These are phyloP conservation scores for Capsicum rhomboideum DNA, from an alignment of 257 asterid species.

Conservation along the genomic window DNA sequence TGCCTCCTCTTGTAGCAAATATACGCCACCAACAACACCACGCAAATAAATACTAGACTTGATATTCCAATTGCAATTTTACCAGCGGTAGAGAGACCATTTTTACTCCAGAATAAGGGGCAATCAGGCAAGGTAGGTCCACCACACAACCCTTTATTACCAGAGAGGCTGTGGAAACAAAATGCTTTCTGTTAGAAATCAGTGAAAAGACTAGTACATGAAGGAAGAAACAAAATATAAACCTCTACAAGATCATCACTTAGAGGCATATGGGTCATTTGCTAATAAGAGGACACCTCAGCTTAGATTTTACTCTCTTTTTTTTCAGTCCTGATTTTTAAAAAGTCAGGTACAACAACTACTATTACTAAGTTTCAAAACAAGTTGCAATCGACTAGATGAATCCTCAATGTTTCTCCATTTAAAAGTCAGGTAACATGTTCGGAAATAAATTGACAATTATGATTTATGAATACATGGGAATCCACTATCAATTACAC, in stretches of 20 bases:
- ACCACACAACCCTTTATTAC: slow-evolving; percentile 85
- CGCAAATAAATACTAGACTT: slow-evolving; percentile 33
- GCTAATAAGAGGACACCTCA: background rate
- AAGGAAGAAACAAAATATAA: background rate
- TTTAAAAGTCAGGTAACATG: background rate
- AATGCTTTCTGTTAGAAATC: background rate
- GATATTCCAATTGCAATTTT: slow-evolving; percentile 64
- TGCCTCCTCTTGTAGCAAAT: slow-evolving; percentile 47
- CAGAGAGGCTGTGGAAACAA: slow-evolving; percentile 52
- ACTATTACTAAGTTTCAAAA: background rate
- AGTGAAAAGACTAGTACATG: background rate
- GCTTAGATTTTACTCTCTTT: background rate
- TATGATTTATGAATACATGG: background rate
- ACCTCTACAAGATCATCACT: background rate
- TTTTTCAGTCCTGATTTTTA: background rate
- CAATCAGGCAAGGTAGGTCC: slow-evolving; percentile 80
- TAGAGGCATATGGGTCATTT: background rate
- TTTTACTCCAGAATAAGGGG: slow-evolving; percentile 71
- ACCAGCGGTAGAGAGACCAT: slow-evolving; percentile 72
- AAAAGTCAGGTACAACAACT: background rate
- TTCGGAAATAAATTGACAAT: background rate
- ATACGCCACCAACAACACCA: slow-evolving; percentile 34
- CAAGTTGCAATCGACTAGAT: background rate
- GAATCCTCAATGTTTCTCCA: background rate
- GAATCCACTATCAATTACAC: background rate